phyloP scores from a whole-genome alignment of 306 rosid genomes.

The Glycyrrhiza uralensis region DNA sequence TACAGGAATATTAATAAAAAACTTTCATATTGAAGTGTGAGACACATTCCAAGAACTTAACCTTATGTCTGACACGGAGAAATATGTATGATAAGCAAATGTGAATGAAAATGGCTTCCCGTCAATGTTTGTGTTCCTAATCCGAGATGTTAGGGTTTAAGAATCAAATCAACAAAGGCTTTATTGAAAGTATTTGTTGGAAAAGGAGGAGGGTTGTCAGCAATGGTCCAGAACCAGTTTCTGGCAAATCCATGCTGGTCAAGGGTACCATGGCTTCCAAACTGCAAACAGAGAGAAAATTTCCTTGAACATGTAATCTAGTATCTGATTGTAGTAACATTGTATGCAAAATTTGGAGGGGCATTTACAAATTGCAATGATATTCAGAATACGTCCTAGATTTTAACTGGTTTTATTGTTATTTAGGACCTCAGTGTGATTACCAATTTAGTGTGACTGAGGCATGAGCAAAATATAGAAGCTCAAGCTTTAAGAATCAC shows the following conservation, averaged over 20 bases:
- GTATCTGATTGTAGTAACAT: not conserved
- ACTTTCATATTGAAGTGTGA: not conserved
- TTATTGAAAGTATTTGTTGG: conserved; percentile 48
- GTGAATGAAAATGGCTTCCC: conserved; percentile 94
- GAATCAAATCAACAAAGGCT: conserved; percentile 75
- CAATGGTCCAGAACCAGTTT: conserved; percentile 65
- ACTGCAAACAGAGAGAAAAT: conserved; percentile 52
- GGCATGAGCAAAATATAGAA: not conserved
- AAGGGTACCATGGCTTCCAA: conserved; percentile 58
- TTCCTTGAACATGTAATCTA: conserved; percentile 17
- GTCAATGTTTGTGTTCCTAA: conserved; percentile 78
- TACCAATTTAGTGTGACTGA: not conserved
- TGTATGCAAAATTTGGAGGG: not conserved
- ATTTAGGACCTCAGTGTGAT: not conserved
- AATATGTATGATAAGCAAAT: conserved; percentile 92
- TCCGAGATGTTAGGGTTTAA: conserved; percentile 81
- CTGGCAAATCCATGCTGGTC: conserved; percentile 87
- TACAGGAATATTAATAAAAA: not conserved
- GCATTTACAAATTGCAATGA: not conserved
- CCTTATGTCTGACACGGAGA: conserved; percentile 93
- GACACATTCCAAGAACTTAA: conserved; percentile 25
- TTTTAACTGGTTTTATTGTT: not conserved
- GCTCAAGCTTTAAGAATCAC: not conserved
- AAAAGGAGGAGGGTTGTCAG: conserved; percentile 58
- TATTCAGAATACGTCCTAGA: not conserved